Evolutionary conservation across 768 basidiomycete species (phyloP).

Genomic region (Lactifluus hygrophoroides): DNA sequence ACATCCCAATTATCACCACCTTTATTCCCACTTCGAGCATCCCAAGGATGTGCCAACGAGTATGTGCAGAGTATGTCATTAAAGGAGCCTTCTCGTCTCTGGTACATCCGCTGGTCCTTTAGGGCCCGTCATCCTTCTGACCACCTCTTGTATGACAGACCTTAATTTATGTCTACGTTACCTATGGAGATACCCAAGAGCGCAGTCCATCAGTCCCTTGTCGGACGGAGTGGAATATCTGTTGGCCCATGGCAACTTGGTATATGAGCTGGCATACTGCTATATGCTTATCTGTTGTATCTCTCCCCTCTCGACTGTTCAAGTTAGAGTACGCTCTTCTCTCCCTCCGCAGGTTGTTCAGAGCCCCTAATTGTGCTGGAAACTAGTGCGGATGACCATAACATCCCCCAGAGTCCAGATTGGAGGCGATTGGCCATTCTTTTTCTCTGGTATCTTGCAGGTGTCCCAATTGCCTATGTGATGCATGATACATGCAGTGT

Average conservation of each 20-base stretch:
- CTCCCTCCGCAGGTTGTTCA: neutral
- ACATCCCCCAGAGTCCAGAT: neutral
- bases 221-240: constrained; percentile 6
- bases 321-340: neutral
- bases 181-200: neutral
- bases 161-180: neutral
- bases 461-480: neutral
- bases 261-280: constrained; percentile 12
- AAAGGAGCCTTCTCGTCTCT: neutral
- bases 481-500: neutral
- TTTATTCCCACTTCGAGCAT: too few relatives aligned
- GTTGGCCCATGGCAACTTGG: constrained; percentile 13
- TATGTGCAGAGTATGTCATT: neutral
- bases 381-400: neutral
- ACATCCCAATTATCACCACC: too few relatives aligned
- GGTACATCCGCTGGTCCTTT: neutral
- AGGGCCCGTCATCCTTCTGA: neutral
- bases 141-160: neutral
- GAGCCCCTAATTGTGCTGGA: neutral
- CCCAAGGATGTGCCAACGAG: too few relatives aligned
- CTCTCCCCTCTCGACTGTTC: constrained; percentile 10
- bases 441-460: constrained; percentile 6
- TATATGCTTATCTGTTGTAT: constrained; percentile 4
- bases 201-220: neutral
- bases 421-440: neutral